Percentiles rank a stretch among this genome's conserved stretches.
Evolutionary conservation across 2,329 filamentous ascomycete genomes (phyloP).

Genomic region (Eutypa lata): DNA sequence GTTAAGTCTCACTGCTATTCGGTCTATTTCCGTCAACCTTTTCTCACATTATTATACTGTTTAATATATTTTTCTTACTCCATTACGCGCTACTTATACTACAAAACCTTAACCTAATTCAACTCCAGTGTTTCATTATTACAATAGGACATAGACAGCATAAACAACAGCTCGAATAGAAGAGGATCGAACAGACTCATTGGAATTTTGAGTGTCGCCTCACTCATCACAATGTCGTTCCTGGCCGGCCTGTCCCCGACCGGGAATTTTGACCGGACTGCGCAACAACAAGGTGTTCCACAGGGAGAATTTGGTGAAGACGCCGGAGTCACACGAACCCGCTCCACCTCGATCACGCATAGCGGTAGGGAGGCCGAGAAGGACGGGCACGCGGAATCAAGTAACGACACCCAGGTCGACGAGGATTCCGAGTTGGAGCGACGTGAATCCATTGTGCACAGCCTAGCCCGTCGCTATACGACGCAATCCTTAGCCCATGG

Average conservation of each 20-base stretch:
- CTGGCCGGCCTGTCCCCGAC: not conserved
- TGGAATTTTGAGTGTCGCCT: not conserved
- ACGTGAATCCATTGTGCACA: conserved; percentile 50
- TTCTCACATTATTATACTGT: too few species aligned
- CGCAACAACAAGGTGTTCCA: conserved; percentile 4
- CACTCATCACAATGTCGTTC: not conserved
- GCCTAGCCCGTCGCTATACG: conserved; percentile 55
- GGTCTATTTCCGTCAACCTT: too few species aligned
- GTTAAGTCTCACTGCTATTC: too few species aligned
- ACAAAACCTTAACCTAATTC: too few species aligned
- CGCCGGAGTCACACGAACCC: conserved; percentile 22
- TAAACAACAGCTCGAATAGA: too few species aligned
- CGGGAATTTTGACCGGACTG: not conserved
- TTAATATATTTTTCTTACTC: too few species aligned
- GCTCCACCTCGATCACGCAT: conserved; percentile 30
- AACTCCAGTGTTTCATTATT: too few species aligned
- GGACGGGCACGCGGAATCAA: conserved; percentile 18
- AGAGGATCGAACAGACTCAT: not conserved
- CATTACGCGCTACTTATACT: too few species aligned
- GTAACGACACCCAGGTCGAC: conserved; percentile 33
- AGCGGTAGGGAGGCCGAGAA: conserved; percentile 30
- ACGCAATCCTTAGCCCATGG: conserved; percentile 38
- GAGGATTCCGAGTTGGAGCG: conserved; percentile 45
- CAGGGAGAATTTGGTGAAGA: not conserved
- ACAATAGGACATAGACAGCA: too few species aligned